Percentiles rank a stretch among this genome's conserved stretches.
Conservation (phyloP, 495 filamentous ascomycete species). For the Poronia punctata region DNA sequence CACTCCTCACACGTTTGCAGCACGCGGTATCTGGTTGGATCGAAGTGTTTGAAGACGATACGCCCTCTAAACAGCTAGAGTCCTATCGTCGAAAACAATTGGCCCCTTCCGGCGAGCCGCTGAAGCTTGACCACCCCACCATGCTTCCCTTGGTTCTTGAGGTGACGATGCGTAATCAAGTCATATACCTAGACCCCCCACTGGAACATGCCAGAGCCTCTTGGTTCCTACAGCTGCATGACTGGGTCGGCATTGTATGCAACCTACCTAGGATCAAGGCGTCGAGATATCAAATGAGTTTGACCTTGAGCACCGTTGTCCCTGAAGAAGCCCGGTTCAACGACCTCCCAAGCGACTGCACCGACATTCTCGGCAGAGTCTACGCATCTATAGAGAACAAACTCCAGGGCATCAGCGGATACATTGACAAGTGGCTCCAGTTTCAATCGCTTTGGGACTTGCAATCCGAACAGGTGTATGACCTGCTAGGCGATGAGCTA, state of each 20-base stretch:
- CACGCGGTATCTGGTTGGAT: conserved; percentile 82
- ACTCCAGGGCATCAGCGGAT: conserved; percentile 64
- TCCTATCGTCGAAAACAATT: conserved; percentile 31
- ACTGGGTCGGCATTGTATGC: conserved; percentile 88
- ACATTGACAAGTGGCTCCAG: conserved; percentile 95
- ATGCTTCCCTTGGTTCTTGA: conserved; percentile 74
- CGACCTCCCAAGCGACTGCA: conserved; percentile 78
- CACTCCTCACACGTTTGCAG: conserved; percentile 67
- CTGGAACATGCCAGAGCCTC: conserved; percentile 85
- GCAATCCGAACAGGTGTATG: conserved; percentile 89
- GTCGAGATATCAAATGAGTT: conserved; percentile 84
- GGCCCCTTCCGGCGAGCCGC: conserved; percentile 27
- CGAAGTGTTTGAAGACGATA: conserved; percentile 63
- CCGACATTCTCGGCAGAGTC: conserved; percentile 65
- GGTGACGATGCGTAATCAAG: conserved; percentile 91
- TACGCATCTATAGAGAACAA: conserved; percentile 76
- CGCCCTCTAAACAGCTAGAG: conserved; percentile 40
- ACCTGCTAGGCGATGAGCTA: conserved; percentile 82
- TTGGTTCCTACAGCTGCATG: conserved; percentile 88
- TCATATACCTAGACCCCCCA: conserved; percentile 91
- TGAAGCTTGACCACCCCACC: conserved; percentile 44
- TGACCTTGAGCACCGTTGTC: conserved; percentile 52
- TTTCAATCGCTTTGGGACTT: conserved; percentile 99
- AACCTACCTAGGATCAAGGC: conserved; percentile 89
- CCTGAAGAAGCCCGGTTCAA: conserved; percentile 70